These are phyloP conservation scores for Chaetomium sp. DNA, from an alignment of 2,329 filamentous ascomycete genomes.

Conservation along the genomic window DNA sequence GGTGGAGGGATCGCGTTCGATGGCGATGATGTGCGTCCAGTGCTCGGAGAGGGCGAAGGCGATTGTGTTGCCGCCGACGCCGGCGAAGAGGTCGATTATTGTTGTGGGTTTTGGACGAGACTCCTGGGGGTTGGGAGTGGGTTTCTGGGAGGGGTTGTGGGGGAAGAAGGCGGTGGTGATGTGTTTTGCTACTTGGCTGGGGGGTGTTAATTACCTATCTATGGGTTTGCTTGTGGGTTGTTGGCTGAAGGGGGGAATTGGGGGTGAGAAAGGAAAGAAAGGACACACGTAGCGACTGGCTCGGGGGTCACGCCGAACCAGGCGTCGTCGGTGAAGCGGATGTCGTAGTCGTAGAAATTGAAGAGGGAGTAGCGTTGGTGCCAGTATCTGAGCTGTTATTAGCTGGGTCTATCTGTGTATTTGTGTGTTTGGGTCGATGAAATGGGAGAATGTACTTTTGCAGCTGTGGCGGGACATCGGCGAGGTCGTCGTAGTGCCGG, in stretches of 20 bases:
- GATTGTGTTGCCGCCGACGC: conserved; percentile 88
- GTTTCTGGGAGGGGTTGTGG: conserved; percentile 46
- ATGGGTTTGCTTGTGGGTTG: background rate
- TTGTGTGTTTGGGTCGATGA: background rate
- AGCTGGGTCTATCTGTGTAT: background rate
- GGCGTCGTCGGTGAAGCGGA: conserved; percentile 85
- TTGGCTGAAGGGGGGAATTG: conserved; percentile 9
- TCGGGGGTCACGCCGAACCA: conserved; percentile 98
- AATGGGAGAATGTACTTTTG: conserved; percentile 58
- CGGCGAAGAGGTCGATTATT: conserved; percentile 83
- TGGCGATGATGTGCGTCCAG: conserved; percentile 79
- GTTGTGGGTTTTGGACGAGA: conserved; percentile 41
- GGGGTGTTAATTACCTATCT: background rate
- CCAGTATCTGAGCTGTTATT: conserved; percentile 63
- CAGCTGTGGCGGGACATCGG: conserved; percentile 74
- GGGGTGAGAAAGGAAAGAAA: background rate
- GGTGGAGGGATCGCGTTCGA: conserved; percentile 75
- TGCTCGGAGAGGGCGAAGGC: conserved; percentile 78
- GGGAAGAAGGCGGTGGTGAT: background rate
- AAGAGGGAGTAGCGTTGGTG: conserved; percentile 84
- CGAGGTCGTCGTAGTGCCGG: conserved; percentile 64
- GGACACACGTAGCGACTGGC: conserved; percentile 68
- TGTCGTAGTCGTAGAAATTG: conserved; percentile 75
- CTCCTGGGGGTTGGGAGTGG: conserved; percentile 43
- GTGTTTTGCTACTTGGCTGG: background rate